phyloP scores from a whole-genome alignment of 129 eudicot species.

The Logfia minima region DNA sequence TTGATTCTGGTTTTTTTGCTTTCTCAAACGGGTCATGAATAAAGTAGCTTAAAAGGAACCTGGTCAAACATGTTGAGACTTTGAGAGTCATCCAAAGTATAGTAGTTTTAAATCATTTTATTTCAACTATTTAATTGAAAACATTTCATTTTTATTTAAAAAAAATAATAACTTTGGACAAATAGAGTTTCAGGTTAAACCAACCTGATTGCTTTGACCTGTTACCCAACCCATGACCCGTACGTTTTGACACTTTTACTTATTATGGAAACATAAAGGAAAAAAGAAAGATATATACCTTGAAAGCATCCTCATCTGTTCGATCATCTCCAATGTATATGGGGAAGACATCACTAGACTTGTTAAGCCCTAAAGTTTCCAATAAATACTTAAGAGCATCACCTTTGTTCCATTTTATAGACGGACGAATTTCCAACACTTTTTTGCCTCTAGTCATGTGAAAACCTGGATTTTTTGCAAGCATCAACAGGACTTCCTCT shows the following conservation, averaged over 20 bases:
- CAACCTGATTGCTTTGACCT: neutral
- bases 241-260: neutral
- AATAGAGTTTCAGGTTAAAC: neutral
- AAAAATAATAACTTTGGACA: no score
- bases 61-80: neutral
- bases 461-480: slow-evolving; percentile 28
- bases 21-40: neutral
- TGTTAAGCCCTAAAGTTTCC: slow-evolving; percentile 38
- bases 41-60: neutral
- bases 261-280: neutral
- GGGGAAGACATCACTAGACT: slow-evolving; percentile 44
- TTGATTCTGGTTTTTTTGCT: neutral
- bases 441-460: slow-evolving; percentile 51
- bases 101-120: no score
- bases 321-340: slow-evolving; percentile 57
- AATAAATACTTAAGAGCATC: slow-evolving; percentile 52
- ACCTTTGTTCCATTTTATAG: slow-evolving; percentile 55
- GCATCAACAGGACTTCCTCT: slow-evolving; percentile 35
- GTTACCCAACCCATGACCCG: neutral
- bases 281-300: slow-evolving; percentile 32
- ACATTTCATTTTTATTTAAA: no score
- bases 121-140: no score
- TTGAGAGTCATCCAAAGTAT: neutral
- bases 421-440: slow-evolving; percentile 56
- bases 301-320: slow-evolving; percentile 61